phyloP scores from a whole-genome alignment of 2,329 filamentous ascomycete species.

The Hypomyces rosellus region DNA sequence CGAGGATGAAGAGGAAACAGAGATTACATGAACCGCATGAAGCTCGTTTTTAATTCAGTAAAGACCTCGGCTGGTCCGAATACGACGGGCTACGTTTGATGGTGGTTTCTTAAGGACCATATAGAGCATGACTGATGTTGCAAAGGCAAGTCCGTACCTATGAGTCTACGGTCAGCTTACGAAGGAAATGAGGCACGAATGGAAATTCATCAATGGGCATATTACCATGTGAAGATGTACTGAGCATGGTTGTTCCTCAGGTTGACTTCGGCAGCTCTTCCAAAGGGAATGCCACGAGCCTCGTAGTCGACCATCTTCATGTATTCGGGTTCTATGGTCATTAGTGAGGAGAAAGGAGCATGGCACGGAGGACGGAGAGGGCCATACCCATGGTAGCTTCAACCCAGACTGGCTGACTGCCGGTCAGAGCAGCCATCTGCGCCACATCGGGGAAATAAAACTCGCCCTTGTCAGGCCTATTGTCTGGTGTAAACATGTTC shows the following conservation, averaged over 20 bases:
- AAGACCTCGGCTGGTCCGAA: conserved; percentile 73
- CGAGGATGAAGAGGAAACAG: conserved; percentile 30
- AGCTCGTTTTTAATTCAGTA: conserved; percentile 27
- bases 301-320: conserved; percentile 69
- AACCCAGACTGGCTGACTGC: conserved; percentile 86
- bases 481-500: conserved; percentile 95
- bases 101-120: conserved; percentile 88
- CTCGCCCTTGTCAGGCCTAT: conserved; percentile 72
- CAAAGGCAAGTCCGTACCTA: conserved; percentile 80
- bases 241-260: conserved; percentile 94
- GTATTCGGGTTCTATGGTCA: conserved; percentile 63
- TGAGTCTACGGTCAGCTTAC: conserved; percentile 3
- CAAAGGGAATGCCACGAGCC: conserved; percentile 80
- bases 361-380: background rate
- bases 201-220: conserved; percentile 10
- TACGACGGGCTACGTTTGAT: conserved; percentile 62
- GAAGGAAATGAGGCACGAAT: background rate
- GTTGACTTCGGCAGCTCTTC: conserved; percentile 81
- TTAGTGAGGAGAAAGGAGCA: conserved; percentile 9
- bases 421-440: conserved; percentile 80
- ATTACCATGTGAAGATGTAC: conserved; percentile 98
- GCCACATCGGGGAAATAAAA: conserved; percentile 94
- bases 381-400: conserved; percentile 84
- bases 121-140: conserved; percentile 92
- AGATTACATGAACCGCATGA: conserved; percentile 25